A percentile compares a stretch with the other conserved stretches of the same genome.
Evolutionary conservation across 768 basidiomycete genomes (phyloP).

Genomic region (Termitomyces heimii): DNA sequence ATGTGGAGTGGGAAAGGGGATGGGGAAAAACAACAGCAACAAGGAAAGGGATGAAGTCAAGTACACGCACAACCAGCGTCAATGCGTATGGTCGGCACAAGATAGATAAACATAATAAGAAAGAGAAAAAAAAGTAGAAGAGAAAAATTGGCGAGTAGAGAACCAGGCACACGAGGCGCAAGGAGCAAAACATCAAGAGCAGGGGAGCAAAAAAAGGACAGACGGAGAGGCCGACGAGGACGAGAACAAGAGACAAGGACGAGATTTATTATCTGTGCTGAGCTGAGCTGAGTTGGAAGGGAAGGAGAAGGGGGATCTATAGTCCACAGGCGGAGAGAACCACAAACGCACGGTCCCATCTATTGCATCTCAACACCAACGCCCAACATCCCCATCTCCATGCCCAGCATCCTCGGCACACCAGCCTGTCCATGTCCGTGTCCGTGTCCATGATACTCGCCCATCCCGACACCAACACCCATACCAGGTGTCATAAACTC

Average conservation of each 20-base stretch:
- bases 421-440: not conserved
- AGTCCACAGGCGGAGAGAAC: not conserved
- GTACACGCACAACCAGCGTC: not conserved
- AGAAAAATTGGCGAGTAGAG: too few species aligned
- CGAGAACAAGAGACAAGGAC: not conserved
- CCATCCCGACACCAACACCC: not conserved
- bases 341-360: not conserved
- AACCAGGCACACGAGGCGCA: too few species aligned
- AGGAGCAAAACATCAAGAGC: too few species aligned
- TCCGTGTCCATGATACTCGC: not conserved
- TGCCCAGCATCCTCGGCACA: slow-evolving; percentile 11
- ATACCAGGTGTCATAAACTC: not conserved
- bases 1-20: too few species aligned
- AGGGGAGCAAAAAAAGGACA: not conserved
- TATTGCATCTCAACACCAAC: slow-evolving; percentile 12
- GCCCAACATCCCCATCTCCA: slow-evolving; percentile 11
- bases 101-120: not conserved
- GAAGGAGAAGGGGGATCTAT: not conserved
- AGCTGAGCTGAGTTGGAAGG: too few species aligned
- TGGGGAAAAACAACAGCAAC: too few species aligned
- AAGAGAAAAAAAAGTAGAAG: too few species aligned
- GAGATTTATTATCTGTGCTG: not conserved
- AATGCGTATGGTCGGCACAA: not conserved
- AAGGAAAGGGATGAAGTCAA: too few species aligned
- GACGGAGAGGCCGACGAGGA: not conserved